phyloP scores from a whole-genome alignment of 1,284 basidiomycete species.

The Gomphus bonarii region DNA sequence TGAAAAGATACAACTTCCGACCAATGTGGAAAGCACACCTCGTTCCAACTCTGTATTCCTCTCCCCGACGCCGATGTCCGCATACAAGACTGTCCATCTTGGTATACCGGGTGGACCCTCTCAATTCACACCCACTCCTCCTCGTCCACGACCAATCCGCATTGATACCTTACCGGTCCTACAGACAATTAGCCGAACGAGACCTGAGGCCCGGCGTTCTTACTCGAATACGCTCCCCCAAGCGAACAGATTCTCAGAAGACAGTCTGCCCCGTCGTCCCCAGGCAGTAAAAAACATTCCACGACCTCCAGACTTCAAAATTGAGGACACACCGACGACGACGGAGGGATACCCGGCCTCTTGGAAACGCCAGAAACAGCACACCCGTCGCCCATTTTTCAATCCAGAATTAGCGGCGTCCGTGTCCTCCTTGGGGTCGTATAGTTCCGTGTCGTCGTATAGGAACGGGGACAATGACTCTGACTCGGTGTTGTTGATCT shows the following conservation, averaged over 20 bases:
- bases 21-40: background rate
- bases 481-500: background rate
- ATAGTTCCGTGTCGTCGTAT: background rate
- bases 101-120: background rate
- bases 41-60: background rate
- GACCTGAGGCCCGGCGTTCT: background rate
- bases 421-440: background rate
- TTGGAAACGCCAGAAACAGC: background rate
- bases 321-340: conserved; percentile 4
- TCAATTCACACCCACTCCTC: background rate
- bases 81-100: background rate
- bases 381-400: background rate
- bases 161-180: background rate
- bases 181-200: background rate
- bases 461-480: background rate
- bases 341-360: background rate
- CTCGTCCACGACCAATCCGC: background rate
- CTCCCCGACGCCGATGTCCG: background rate
- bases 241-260: background rate
- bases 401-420: background rate
- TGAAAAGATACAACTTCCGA: background rate
- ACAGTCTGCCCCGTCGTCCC: background rate
- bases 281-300: background rate
- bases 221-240: background rate
- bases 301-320: background rate